These are phyloP conservation scores for Trichophyton rubrum DNA, from an alignment of 2,329 filamentous ascomycete species.

Conservation along the genomic window DNA sequence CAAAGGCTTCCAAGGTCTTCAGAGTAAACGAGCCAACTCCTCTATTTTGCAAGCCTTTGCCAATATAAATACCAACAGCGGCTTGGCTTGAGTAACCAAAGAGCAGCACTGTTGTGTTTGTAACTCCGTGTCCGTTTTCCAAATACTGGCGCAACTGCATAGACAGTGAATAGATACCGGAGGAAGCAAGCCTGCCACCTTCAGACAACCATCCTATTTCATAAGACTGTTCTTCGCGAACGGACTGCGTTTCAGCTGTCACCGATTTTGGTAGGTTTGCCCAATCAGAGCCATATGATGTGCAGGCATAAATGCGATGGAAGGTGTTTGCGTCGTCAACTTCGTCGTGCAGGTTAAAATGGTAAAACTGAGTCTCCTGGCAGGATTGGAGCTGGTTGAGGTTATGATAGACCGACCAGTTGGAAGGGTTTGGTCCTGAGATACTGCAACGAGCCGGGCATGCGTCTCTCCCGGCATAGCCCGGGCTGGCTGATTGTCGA, in stretches of 20 bases:
- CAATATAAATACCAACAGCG: conserved; percentile 3
- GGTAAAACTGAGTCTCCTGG: neutral
- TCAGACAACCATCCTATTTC: neutral
- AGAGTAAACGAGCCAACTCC: neutral
- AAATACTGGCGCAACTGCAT: neutral
- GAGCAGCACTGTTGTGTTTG: neutral
- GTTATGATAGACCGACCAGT: neutral
- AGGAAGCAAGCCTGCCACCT: neutral
- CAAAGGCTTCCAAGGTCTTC: neutral
- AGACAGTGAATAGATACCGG: neutral
- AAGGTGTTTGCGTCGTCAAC: neutral
- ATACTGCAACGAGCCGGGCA: conserved; percentile 2
- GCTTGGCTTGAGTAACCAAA: conserved; percentile 5
- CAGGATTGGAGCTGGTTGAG: conserved; percentile 1
- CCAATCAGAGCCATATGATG: neutral
- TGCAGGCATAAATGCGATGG: neutral
- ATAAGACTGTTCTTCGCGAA: neutral
- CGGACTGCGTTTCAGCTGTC: neutral
- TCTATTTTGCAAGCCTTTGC: neutral
- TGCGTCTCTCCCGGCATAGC: neutral
- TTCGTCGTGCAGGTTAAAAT: neutral
- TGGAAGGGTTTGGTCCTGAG: neutral
- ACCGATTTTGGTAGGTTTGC: neutral
- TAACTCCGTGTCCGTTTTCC: neutral
- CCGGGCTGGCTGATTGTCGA: neutral